Conservation (phyloP, 2,329 filamentous ascomycete species). For the Epicoccum sorghinum region DNA sequence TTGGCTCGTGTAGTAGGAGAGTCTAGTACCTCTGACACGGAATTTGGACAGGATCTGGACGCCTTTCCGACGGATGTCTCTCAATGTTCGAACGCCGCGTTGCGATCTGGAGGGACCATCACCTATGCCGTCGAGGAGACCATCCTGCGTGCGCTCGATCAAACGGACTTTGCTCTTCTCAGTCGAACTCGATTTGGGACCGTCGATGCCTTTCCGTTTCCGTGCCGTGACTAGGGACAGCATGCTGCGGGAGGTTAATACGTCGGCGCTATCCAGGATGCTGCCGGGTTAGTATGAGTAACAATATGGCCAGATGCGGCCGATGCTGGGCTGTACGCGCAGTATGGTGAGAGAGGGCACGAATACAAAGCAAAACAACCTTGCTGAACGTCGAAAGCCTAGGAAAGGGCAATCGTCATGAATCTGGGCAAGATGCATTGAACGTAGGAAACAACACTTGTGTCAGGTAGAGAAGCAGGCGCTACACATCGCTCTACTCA, state of each 20-base stretch:
- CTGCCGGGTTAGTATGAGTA: constrained; percentile 10
- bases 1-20: too few species aligned
- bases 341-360: too few species aligned
- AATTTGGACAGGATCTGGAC: constrained; percentile 45
- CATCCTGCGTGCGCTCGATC: constrained; percentile 31
- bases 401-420: neutral
- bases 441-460: neutral
- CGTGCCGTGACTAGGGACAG: constrained; percentile 37
- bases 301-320: constrained; percentile 10
- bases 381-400: neutral
- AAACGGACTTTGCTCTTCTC: constrained; percentile 44
- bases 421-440: neutral
- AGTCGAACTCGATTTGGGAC: constrained; percentile 22
- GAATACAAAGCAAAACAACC: neutral
- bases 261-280: neutral
- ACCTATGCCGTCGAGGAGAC: constrained; percentile 8
- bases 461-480: too few species aligned
- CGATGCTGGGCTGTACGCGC: neutral
- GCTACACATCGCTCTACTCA: too few species aligned
- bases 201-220: constrained; percentile 42
- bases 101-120: constrained; percentile 16
- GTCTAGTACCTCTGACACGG: constrained; percentile 35
- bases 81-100: constrained; percentile 34
- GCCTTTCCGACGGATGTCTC: constrained; percentile 38
- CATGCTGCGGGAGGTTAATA: constrained; percentile 26